Evolutionary conservation across 495 filamentous ascomycete species (phyloP), one percentile per base, ranked within the genome.

Genomic region (Mycothermus thermophilus): DNA sequence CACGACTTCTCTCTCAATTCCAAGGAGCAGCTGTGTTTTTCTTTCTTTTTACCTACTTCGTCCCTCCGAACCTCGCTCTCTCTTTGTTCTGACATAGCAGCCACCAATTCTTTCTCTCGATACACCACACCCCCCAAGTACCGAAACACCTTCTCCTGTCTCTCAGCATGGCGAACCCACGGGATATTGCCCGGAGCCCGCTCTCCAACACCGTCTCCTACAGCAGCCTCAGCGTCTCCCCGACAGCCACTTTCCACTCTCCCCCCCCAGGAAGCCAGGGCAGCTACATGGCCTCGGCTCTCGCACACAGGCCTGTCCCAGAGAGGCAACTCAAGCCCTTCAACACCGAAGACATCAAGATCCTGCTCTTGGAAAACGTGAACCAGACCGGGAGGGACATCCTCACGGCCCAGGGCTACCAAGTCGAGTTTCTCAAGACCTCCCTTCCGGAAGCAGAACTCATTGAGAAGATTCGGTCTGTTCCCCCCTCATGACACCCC

Each of bases 401-500:
- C 22, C 65, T 99, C 21, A 72, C 60, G 26, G 62, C 62, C 34
- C 86, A 96, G 64, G 88, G 90, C 9, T 99, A 99, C 57, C 92
- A 96, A 52, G 90, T 99, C 20, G 92, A 96, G 56, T 75, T 75
- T 35, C 63, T 88, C 37, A 96, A 92, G 66, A 74, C 73, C 34
- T 93, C 88, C 3, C 61, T 99, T 31, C 75, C 84, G 2, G 90
- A 99, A 48, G 84, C 90, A 47, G 69, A 95, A 56, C 72, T 99
- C 40, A 93, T 96, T 51, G 77, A 93, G 63, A 96, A 93, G 66
- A 96, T 99, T 51, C 71, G 76, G 86, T 93, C 51, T 58, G 74
- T 60, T 44, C 7, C 12, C 11, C 5, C 15, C 4, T 27, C 35
- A 10, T 14, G 19, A 21, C 34, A 39, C 41, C 47, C 47, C 44